Base-by-base conservation (phyloP, 192 early-diverging fungal species). In the Dissophora ornata region DNA sequence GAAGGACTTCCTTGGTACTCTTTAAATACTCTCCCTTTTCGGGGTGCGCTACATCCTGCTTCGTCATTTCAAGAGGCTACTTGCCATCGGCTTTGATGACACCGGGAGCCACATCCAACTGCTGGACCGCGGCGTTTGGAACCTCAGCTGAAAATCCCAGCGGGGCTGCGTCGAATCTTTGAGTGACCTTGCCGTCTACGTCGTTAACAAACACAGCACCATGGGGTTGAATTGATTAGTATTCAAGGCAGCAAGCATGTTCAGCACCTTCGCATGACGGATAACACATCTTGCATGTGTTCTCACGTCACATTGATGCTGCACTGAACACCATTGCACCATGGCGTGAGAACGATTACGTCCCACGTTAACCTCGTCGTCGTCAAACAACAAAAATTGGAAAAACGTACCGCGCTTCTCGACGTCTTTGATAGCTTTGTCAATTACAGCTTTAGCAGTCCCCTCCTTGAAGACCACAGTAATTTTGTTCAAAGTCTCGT, bases 11-110 rank as follows among this genome's bases (percentile, higher is more conserved):
- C n/a, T n/a, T n/a, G n/a, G n/a, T n/a, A n/a, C n/a, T n/a, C n/a
- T n/a, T n/a, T n/a, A n/a, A n/a, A n/a, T n/a, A n/a, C n/a, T n/a
- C n/a, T n/a, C n/a, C n/a, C n/a, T n/a, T n/a, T n/a, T n/a, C n/a
- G n/a, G n/a, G n/a, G n/a, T n/a, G n/a, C n/a, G n/a, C n/a, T n/a
- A n/a, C n/a, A n/a, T 38, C 36, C 13, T 38, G 7, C 29, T 53
- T 40, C 7, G 38, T 32, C 52, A 15, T 69, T 69, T 21, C 40
- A 50, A 46, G 83, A 67, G 38, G 89, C 88, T n/a, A n/a, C 32
- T 80, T 45, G 28, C 89, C 89, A 61, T 90, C 89, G 11, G 81
- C 65, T 77, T 90, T 89, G 50, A 90, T 79, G 42, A 90, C 51
- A 9, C 74, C 9, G 12, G 46, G 63, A 57, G 84, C 45, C 34